phyloP scores from a whole-genome alignment of 2,329 filamentous ascomycete species.

The Byssochlamys sp. region DNA sequence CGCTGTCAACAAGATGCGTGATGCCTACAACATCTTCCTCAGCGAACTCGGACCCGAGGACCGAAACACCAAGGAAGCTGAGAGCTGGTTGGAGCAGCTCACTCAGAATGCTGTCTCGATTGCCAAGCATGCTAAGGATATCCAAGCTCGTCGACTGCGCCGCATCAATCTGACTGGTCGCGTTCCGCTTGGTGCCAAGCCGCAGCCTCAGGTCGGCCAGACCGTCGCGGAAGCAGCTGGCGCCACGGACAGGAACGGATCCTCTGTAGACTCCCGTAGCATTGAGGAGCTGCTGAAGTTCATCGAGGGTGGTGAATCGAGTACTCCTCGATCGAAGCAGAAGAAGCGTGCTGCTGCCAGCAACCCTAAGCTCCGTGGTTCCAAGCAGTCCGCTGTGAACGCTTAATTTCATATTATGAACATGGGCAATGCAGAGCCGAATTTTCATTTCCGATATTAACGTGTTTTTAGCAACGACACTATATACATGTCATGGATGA shows the following conservation, averaged over 20 bases:
- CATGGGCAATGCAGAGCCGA: background rate
- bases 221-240: slow-evolving; percentile 43
- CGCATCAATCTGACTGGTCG: slow-evolving; percentile 60
- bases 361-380: slow-evolving; percentile 36
- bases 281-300: slow-evolving; percentile 90
- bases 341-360: slow-evolving; percentile 35
- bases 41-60: slow-evolving; percentile 76
- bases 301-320: slow-evolving; percentile 62
- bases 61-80: slow-evolving; percentile 95
- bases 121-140: slow-evolving; percentile 84
- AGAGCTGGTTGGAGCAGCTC: slow-evolving; percentile 90
- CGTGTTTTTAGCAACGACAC: slow-evolving; percentile 1
- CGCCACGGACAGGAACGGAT: slow-evolving; percentile 29
- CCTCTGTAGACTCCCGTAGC: slow-evolving; percentile 61
- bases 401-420: slow-evolving; percentile 12
- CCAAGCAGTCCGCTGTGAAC: slow-evolving; percentile 28
- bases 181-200: slow-evolving; percentile 48
- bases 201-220: slow-evolving; percentile 55
- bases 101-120: slow-evolving; percentile 91
- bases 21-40: slow-evolving; percentile 93
- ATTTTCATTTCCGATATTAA: slow-evolving; percentile 3
- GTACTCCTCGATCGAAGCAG: slow-evolving; percentile 32
- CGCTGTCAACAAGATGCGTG: slow-evolving; percentile 85
- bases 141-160: slow-evolving; percentile 63
- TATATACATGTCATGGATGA: slow-evolving; percentile 5